Evolutionary conservation across 768 basidiomycete genomes (phyloP).

Genomic region (Naganishia antarctica): DNA sequence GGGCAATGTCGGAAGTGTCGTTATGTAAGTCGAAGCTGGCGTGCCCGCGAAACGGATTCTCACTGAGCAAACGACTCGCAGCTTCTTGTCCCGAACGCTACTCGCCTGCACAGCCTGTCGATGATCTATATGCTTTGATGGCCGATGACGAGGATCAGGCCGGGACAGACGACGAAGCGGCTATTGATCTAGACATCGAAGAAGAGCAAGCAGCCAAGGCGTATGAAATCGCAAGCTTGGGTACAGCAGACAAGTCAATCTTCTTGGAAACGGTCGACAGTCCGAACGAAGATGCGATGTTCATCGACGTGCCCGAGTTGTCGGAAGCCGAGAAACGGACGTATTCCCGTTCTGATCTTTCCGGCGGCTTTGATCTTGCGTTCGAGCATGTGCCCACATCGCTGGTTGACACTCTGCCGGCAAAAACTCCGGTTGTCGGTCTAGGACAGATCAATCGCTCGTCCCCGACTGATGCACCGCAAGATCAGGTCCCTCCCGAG

Average conservation of each 20-base stretch:
- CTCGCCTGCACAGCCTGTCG: background rate
- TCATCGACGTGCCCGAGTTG: slow-evolving; percentile 10
- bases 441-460: no score
- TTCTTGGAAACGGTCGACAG: background rate
- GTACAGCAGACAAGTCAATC: slow-evolving; percentile 1
- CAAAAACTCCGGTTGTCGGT: no score
- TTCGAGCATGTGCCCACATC: background rate
- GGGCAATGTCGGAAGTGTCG: background rate
- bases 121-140: background rate
- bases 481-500: no score
- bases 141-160: slow-evolving; percentile 26
- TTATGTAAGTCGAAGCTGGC: background rate
- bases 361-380: background rate
- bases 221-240: slow-evolving; percentile 49
- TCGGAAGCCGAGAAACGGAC: background rate
- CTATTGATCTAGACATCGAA: slow-evolving; percentile 5
- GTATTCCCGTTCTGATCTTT: background rate
- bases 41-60: background rate
- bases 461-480: no score
- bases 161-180: slow-evolving; percentile 28
- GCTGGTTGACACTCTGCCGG: no score
- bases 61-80: no score
- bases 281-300: background rate
- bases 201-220: slow-evolving; percentile 37
- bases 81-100: no score